phyloP scores from a whole-genome alignment of 2,329 filamentous ascomycete species.

The Paramyrothecium sp. region DNA sequence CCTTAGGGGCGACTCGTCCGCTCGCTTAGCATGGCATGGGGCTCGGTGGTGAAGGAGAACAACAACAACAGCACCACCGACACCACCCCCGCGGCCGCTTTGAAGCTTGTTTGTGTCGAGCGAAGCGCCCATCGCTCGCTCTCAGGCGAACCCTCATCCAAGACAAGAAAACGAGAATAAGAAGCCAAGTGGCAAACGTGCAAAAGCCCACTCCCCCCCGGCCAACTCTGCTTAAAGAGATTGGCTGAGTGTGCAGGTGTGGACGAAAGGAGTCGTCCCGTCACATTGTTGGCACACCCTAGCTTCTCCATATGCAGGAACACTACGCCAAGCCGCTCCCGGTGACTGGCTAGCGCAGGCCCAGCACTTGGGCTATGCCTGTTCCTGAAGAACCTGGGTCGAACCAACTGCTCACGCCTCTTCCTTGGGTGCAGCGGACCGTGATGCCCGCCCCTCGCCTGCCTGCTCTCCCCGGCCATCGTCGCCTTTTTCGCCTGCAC shows the following conservation, averaged over 20 bases:
- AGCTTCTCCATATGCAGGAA: neutral
- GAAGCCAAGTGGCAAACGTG: too few relatives aligned
- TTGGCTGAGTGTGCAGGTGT: neutral
- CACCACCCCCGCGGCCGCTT: too few relatives aligned
- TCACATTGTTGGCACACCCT: neutral
- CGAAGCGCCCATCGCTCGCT: too few relatives aligned
- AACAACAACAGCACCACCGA: too few relatives aligned
- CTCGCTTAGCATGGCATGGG: too few relatives aligned
- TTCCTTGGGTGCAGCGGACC: neutral
- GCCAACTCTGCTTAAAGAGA: too few relatives aligned
- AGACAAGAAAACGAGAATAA: too few relatives aligned
- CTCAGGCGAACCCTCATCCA: too few relatives aligned
- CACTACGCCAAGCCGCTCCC: neutral
- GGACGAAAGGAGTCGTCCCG: neutral
- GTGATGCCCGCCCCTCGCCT: slow-evolving; percentile 4
- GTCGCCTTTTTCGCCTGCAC: slow-evolving; percentile 10
- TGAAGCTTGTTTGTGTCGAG: too few relatives aligned
- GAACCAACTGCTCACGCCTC: neutral
- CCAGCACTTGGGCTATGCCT: slow-evolving; percentile 21
- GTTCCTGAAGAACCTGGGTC: slow-evolving; percentile 24
- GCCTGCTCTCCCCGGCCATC: slow-evolving; percentile 5
- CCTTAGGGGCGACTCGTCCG: too few relatives aligned
- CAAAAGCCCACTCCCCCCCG: neutral
- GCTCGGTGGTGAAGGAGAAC: too few relatives aligned
- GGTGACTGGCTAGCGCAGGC: neutral